Conservation (phyloP, 176 grass and related monocot genomes). For the Zoysia japonica region DNA sequence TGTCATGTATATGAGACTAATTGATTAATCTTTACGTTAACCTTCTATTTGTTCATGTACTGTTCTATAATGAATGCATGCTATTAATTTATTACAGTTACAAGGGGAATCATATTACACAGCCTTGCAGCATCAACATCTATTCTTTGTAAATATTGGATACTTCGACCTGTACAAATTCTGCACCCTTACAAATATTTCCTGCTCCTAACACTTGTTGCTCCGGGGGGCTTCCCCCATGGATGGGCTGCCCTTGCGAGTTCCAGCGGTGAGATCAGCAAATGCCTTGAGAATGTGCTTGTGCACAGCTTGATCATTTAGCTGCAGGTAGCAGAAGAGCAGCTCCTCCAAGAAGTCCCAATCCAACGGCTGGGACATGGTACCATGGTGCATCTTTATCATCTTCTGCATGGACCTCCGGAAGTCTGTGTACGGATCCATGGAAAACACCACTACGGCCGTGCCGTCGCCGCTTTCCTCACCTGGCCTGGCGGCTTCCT, state of each 20-base stretch:
- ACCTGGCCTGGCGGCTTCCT: background rate
- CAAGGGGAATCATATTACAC: too few species aligned
- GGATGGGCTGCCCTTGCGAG: background rate
- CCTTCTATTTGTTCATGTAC: too few species aligned
- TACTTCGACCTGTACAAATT: too few species aligned
- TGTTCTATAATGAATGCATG: too few species aligned
- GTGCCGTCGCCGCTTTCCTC: background rate
- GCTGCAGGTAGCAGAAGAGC: constrained; percentile 71
- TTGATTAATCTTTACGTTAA: too few species aligned
- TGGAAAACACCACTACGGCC: constrained; percentile 57
- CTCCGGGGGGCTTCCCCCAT: constrained; percentile 3
- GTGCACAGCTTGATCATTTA: constrained; percentile 75
- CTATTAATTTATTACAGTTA: too few species aligned
- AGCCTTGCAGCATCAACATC: too few species aligned
- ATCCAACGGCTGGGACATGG: constrained; percentile 46
- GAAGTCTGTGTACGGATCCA: constrained; percentile 74
- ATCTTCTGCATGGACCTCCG: constrained; percentile 63
- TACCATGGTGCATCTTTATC: constrained; percentile 52
- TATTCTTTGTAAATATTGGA: too few species aligned
- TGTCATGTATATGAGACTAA: too few species aligned
- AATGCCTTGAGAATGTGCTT: constrained; percentile 75
- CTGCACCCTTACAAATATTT: background rate
- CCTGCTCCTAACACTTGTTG: constrained; percentile 20
- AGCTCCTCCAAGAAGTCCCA: constrained; percentile 92
- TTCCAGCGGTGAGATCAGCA: constrained; percentile 53